Evolutionary conservation across 1,139 yeast species (phyloP).

Genomic region (Lodderomyces elongisporus): DNA sequence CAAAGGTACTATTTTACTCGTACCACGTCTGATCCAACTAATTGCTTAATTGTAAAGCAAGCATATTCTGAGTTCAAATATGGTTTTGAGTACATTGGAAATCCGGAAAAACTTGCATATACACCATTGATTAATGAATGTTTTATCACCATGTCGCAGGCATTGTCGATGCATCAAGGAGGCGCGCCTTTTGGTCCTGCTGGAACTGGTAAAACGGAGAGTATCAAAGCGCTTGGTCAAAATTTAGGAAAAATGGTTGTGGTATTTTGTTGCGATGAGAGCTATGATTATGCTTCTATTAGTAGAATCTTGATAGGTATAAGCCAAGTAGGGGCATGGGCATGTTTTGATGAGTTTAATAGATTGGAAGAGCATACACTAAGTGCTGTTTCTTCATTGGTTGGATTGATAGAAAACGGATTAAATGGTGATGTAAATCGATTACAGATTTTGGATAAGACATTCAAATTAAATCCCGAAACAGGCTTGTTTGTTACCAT

Average conservation of each 20-base stretch:
- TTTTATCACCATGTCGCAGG: conserved; percentile 68
- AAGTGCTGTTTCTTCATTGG: conserved; percentile 82
- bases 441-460: conserved; percentile 9
- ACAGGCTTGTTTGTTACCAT: conserved; percentile 84
- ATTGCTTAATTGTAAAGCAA: conserved; percentile 47
- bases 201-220: conserved; percentile 95
- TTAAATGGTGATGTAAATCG: conserved; percentile 20
- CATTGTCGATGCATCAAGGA: conserved; percentile 70
- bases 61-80: conserved; percentile 51
- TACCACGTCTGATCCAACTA: conserved; percentile 18
- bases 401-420: conserved; percentile 66
- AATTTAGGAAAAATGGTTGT: conserved; percentile 76
- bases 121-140: conserved; percentile 71
- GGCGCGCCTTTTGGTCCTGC: conserved; percentile 97
- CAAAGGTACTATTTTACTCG: conserved; percentile 45
- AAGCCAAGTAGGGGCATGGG: conserved; percentile 91
- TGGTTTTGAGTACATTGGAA: conserved; percentile 83
- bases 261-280: conserved; percentile 88
- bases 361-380: conserved; percentile 66
- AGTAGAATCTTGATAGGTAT: conserved; percentile 75
- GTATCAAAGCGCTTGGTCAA: conserved; percentile 80
- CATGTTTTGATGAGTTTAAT: conserved; percentile 94
- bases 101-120: conserved; percentile 66
- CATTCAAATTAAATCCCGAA: conserved; percentile 46
- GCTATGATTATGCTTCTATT: conserved; percentile 79